Evolutionary conservation across 116 monocot genomes (phyloP).

Genomic region (Posidonia oceanica): DNA sequence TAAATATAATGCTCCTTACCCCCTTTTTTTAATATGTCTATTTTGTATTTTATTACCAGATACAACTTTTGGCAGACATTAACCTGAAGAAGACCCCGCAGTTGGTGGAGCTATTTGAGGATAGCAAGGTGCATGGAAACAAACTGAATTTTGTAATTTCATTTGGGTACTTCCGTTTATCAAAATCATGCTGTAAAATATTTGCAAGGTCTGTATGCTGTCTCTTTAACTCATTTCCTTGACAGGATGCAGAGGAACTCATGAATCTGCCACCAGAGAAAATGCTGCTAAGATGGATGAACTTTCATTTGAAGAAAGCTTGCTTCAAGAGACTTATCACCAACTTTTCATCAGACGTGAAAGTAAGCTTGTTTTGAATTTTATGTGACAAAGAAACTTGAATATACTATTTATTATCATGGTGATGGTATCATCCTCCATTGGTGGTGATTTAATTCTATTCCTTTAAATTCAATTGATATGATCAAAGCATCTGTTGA

Average conservation of each 20-base stretch:
- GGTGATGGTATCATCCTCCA: not conserved
- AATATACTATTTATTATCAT: not conserved
- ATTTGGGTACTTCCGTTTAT: too few relatives aligned
- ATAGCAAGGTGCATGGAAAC: constrained; percentile 28
- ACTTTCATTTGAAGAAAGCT: constrained; percentile 89
- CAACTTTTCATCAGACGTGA: constrained; percentile 91
- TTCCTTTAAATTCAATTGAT: not conserved
- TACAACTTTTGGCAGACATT: constrained; percentile 95
- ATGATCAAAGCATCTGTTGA: too few relatives aligned
- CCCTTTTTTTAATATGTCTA: not conserved
- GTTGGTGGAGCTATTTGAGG: constrained; percentile 71
- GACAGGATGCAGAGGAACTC: constrained; percentile 74
- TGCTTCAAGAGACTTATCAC: constrained; percentile 43
- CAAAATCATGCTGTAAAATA: too few relatives aligned
- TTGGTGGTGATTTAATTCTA: too few relatives aligned
- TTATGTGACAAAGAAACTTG: not conserved
- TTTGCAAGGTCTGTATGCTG: too few relatives aligned
- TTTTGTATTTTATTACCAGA: constrained; percentile 27
- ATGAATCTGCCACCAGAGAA: constrained; percentile 82
- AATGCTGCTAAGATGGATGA: constrained; percentile 89
- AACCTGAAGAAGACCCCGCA: constrained; percentile 94
- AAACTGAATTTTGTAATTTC: not conserved
- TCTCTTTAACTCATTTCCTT: not conserved
- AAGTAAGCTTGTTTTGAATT: constrained; percentile 26
- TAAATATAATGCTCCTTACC: not conserved